Percentiles rank a stretch among this genome's conserved stretches.
These are phyloP conservation scores for Coniochaeta sp. DNA, from an alignment of 2,329 filamentous ascomycete genomes.

Conservation along the genomic window DNA sequence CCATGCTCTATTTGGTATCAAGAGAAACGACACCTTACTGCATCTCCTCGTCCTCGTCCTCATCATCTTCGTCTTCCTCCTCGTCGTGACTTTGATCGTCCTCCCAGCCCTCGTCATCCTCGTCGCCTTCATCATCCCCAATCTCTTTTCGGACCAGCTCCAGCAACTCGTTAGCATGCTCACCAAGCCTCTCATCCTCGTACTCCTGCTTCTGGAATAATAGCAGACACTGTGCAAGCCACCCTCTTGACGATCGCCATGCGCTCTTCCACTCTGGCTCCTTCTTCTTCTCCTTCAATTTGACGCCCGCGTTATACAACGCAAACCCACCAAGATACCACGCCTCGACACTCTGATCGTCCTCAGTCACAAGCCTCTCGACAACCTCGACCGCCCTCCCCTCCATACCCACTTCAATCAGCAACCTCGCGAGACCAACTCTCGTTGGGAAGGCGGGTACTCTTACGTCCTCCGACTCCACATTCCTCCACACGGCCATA, in stretches of 20 bases:
- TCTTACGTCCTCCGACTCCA: slow-evolving; percentile 61
- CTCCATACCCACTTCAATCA: slow-evolving; percentile 88
- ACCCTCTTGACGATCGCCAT: slow-evolving; percentile 70
- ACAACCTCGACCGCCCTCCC: slow-evolving; percentile 78
- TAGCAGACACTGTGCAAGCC: slow-evolving; percentile 73
- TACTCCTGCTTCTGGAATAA: slow-evolving; percentile 77
- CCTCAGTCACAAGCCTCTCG: slow-evolving; percentile 76
- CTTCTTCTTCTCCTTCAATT: slow-evolving; percentile 39
- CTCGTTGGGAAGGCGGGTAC: slow-evolving; percentile 83
- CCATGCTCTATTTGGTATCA: background rate
- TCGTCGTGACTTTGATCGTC: slow-evolving; percentile 38
- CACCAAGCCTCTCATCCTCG: slow-evolving; percentile 71
- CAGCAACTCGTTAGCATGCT: slow-evolving; percentile 68
- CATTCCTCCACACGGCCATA: slow-evolving; percentile 73
- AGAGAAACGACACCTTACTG: slow-evolving; percentile 1
- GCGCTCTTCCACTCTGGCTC: slow-evolving; percentile 48
- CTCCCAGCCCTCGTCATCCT: slow-evolving; percentile 46
- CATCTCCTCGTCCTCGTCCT: slow-evolving; percentile 13
- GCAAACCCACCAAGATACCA: slow-evolving; percentile 98
- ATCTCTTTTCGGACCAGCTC: slow-evolving; percentile 56
- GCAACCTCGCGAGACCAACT: slow-evolving; percentile 73
- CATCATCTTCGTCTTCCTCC: slow-evolving; percentile 38
- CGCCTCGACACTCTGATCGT: slow-evolving; percentile 89
- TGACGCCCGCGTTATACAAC: slow-evolving; percentile 70
- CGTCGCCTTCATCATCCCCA: slow-evolving; percentile 46